Conservation (phyloP, 2,329 filamentous ascomycete genomes). For the Trichoderma afroharzianum region DNA sequence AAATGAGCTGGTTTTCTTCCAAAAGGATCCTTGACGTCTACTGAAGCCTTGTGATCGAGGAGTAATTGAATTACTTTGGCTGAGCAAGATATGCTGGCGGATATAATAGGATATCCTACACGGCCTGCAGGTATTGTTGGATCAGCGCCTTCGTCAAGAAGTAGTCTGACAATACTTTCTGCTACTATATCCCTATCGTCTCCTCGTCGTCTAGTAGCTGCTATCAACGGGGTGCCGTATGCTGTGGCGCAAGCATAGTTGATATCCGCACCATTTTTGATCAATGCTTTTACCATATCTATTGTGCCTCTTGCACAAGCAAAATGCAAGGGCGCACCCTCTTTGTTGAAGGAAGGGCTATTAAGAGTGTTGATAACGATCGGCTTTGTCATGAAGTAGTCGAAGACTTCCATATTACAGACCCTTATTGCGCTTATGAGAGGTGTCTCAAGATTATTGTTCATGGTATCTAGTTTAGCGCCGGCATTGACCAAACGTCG, state of each 20-base stretch:
- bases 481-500: not conserved
- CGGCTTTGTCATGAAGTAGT: not conserved
- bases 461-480: not conserved
- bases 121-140: not conserved
- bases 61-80: not conserved
- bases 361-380: not conserved
- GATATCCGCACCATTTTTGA: not conserved
- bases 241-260: not conserved
- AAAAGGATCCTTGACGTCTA: not conserved
- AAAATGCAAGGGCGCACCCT: not conserved
- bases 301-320: not conserved
- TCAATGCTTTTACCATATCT: not conserved
- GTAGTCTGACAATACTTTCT: not conserved
- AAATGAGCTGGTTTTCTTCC: not conserved
- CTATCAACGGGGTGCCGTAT: not conserved
- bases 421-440: not conserved
- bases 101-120: conserved; percentile 3
- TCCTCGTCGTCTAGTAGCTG: not conserved
- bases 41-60: not conserved
- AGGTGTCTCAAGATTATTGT: not conserved
- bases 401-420: not conserved
- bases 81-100: not conserved
- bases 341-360: not conserved
- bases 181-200: not conserved
- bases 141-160: not conserved